Conservation (phyloP, 2,329 filamentous ascomycete species). For the Monosporascus sp. region DNA sequence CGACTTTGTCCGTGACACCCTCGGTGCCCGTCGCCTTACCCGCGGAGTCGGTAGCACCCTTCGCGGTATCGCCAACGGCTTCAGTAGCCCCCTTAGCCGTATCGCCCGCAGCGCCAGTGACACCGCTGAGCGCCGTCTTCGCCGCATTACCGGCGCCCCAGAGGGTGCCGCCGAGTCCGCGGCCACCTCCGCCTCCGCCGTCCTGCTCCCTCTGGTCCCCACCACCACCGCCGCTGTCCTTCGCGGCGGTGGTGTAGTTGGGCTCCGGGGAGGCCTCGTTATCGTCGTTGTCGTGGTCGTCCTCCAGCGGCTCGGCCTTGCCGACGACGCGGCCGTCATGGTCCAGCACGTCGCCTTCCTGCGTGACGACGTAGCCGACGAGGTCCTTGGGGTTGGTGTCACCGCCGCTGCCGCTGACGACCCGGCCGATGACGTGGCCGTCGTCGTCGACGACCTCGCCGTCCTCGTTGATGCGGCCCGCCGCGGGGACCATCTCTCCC, state of each 20-base stretch:
- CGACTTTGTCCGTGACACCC: slow-evolving; percentile 17
- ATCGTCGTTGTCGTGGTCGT: slow-evolving; percentile 4
- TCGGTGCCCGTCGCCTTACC: slow-evolving; percentile 15
- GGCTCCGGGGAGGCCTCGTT: slow-evolving; percentile 16
- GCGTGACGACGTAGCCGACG: slow-evolving; percentile 28
- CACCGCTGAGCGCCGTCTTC: slow-evolving; percentile 13
- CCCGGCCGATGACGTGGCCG: slow-evolving; percentile 40
- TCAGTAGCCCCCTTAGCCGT: slow-evolving; percentile 18
- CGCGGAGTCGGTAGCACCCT: slow-evolving; percentile 14
- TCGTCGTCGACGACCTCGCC: slow-evolving; percentile 54
- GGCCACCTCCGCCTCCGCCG: slow-evolving; percentile 1
- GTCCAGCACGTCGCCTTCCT: slow-evolving; percentile 30
- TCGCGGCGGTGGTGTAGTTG: slow-evolving; percentile 24
- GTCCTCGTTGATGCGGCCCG: slow-evolving; percentile 43
- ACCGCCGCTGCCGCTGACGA: slow-evolving; percentile 20
- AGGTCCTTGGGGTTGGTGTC: slow-evolving; percentile 19
- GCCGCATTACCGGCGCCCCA: slow-evolving; percentile 18
- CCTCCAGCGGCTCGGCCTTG: slow-evolving; percentile 28
- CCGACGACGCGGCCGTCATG: slow-evolving; percentile 26
- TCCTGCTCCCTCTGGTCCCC: slow-evolving; percentile 3
- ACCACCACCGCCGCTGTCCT: slow-evolving; percentile 6
- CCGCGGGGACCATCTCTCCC: slow-evolving; percentile 30
- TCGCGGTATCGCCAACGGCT: slow-evolving; percentile 16
- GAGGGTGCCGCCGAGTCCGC: slow-evolving; percentile 14
- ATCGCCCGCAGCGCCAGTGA: slow-evolving; percentile 17